phyloP scores from a whole-genome alignment of 176 grass and related monocot species.

The Poa annua region DNA sequence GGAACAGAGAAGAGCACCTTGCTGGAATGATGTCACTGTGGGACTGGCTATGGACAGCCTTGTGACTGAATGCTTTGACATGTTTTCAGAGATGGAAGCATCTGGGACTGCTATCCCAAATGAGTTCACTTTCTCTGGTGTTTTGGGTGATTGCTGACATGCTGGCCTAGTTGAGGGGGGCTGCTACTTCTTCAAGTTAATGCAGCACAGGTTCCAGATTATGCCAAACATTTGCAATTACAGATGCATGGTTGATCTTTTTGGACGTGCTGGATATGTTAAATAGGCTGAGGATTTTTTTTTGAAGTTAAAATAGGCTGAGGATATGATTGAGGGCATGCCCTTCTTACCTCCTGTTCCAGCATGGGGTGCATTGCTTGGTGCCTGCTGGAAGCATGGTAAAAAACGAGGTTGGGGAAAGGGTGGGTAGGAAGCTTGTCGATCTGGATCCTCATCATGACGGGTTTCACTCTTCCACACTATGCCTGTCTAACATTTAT shows the following conservation, averaged over 20 bases:
- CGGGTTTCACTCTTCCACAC: constrained; percentile 79
- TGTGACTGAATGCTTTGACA: constrained; percentile 63
- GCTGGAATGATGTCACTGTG: constrained; percentile 78
- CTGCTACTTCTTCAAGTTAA: constrained; percentile 63
- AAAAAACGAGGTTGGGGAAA: constrained; percentile 66
- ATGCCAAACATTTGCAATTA: constrained; percentile 72
- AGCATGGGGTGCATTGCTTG: constrained; percentile 85
- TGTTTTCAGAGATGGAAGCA: constrained; percentile 66
- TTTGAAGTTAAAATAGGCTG: too few species aligned
- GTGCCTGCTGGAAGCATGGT: constrained; percentile 83
- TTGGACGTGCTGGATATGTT: constrained; percentile 82
- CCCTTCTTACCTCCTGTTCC: constrained; percentile 70
- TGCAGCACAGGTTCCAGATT: constrained; percentile 71
- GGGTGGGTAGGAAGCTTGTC: constrained; percentile 70
- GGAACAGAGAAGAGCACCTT: constrained; percentile 56
- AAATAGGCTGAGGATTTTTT: too few species aligned
- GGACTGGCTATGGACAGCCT: constrained; percentile 81
- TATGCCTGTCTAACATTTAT: constrained; percentile 84
- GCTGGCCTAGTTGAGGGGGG: constrained; percentile 77
- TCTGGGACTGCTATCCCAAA: constrained; percentile 55
- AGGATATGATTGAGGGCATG: constrained; percentile 76
- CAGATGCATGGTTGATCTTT: constrained; percentile 92
- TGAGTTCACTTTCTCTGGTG: constrained; percentile 77
- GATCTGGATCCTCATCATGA: constrained; percentile 74
- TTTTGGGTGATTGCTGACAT: constrained; percentile 78